phyloP scores from a whole-genome alignment of 805 yeast genomes.

The Candida orba region DNA sequence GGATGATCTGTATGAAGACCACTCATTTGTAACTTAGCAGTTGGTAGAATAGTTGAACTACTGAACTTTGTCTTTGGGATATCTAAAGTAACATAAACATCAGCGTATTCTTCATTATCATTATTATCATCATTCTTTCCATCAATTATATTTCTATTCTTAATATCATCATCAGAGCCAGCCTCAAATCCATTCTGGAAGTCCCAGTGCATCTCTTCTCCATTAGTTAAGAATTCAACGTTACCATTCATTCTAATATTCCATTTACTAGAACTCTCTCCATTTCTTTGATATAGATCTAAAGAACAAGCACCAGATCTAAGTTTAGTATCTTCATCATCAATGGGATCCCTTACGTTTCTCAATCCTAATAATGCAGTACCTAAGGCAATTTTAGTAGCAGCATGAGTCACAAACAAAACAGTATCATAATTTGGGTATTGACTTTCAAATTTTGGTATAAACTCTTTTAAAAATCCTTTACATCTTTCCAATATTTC shows the following conservation, averaged over 20 bases:
- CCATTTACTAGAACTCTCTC: conserved; percentile 41
- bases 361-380: conserved; percentile 55
- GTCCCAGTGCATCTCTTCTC: conserved; percentile 94
- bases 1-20: conserved; percentile 52
- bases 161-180: conserved; percentile 82
- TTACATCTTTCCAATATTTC: conserved; percentile 61
- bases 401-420: conserved; percentile 86
- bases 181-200: conserved; percentile 76
- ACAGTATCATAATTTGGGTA: conserved; percentile 58
- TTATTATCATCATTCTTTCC: not conserved
- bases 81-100: conserved; percentile 49
- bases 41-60: conserved; percentile 27
- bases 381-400: conserved; percentile 84
- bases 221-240: conserved; percentile 59
- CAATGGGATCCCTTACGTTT: conserved; percentile 44
- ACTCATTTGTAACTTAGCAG: conserved; percentile 42
- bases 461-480: conserved; percentile 46
- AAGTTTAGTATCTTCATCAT: conserved; percentile 38
- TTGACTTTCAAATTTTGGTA: conserved; percentile 47
- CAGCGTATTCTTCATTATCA: conserved; percentile 26
- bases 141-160: conserved; percentile 33
- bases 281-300: conserved; percentile 44
- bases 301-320: conserved; percentile 84
- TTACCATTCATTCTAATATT: conserved; percentile 59
- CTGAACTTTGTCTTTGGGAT: conserved; percentile 34